Evolutionary conservation across 2,329 filamentous ascomycete genomes (phyloP).

Genomic region (Colletotrichum sp.): DNA sequence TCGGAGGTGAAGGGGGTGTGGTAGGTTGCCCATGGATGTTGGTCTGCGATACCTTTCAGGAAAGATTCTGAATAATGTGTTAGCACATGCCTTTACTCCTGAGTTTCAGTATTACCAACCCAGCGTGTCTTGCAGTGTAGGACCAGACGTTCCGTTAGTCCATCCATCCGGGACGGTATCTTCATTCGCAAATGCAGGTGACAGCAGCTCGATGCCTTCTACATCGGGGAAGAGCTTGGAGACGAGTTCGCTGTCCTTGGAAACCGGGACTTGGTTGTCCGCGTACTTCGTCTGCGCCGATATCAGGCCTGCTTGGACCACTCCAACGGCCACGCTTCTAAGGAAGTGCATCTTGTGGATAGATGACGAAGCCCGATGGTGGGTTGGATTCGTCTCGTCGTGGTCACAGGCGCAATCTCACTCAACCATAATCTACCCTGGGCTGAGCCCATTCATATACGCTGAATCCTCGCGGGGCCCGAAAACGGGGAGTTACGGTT

Average conservation of each 20-base stretch:
- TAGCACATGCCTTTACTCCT: not conserved
- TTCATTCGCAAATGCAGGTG: slow-evolving; percentile 26
- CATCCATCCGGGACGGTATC: slow-evolving; percentile 26
- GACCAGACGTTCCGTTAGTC: slow-evolving; percentile 29
- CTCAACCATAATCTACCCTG: no score
- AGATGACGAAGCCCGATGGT: accelerated
- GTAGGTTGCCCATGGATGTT: slow-evolving; percentile 25
- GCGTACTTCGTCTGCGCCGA: slow-evolving; percentile 5
- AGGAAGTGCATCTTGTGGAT: not conserved
- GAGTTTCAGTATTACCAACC: not conserved
- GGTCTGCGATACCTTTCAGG: slow-evolving; percentile 20
- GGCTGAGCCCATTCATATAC: no score
- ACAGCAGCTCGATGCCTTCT: slow-evolving; percentile 25
- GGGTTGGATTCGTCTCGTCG: not conserved
- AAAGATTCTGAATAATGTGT: slow-evolving; percentile 18
- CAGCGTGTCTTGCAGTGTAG: slow-evolving; percentile 24
- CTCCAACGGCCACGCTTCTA: not conserved
- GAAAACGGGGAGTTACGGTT: not conserved
- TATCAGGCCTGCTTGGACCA: not conserved
- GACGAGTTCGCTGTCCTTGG: not conserved
- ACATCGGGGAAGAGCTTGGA: not conserved
- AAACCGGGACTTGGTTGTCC: not conserved
- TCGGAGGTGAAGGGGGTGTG: slow-evolving; percentile 24
- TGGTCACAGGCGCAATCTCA: no score
- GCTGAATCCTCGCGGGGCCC: not conserved